Base-by-base conservation (phyloP, 129 eudicot genomes). In the Tagetes erecta region DNA sequence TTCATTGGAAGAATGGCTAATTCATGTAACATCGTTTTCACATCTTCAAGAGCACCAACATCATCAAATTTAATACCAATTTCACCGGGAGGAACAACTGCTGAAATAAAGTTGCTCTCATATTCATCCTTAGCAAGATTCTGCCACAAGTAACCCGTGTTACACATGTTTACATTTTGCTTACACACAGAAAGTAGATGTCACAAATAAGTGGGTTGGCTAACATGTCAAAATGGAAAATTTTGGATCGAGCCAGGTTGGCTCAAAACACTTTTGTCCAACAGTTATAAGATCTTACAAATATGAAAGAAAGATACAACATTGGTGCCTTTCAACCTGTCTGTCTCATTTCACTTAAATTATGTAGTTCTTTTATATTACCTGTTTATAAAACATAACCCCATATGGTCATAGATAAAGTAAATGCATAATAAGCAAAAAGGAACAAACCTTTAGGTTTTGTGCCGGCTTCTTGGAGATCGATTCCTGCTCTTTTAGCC, bases 21-120 rank as follows among this genome's bases (percentile, higher is more conserved):
- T 83, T 95, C 99, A 82, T 95, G 86, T 36, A 95, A 75, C 4
- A 96, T 90, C 40, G 80, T 87, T 75, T 95, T 95, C 80, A 95
- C 99, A 69, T 95, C 99, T 76, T 95, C 99, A 84, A 95, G 99
- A 56, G 99, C 99, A 67, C 99, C 99, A 72, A 95, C 80, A 73
- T 95, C 97, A 72, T 91, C 99, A 85, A 95, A 95, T 75, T 84
- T 87, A 40, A 95, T 92, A 70, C 99, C 99, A n/a, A 91, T 84
- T 86, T 95, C 99, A 62, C 94, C 97, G 0, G 96, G 97, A 31
- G 99, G 96, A 45, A 95, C 99, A 5, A 95, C 97, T 59, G 99
- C 87, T 60, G 99, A 95, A 56, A 95, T 87, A 64, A 95, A 95
- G 92, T 95, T 95, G 83, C 76, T 88, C 88, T 95, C 99, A 10